A percentile compares a stretch with the other conserved stretches of the same genome.
Evolutionary conservation across 805 yeast genomes (phyloP).

Genomic region (Ogataea saltuana): DNA sequence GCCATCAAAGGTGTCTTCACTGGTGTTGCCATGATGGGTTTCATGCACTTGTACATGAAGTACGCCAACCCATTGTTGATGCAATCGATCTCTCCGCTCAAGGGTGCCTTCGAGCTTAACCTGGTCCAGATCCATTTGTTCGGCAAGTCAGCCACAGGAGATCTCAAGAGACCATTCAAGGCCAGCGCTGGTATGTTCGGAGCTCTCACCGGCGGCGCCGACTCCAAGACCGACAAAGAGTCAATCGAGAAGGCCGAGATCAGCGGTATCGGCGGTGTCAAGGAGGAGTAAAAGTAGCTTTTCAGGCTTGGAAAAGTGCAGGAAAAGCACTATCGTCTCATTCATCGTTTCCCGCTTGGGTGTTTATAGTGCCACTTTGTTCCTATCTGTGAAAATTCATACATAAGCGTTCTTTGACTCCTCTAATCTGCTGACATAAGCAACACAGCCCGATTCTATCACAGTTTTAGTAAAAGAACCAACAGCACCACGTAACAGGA

Average conservation of each 20-base stretch:
- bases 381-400: neutral
- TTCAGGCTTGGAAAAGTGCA: neutral
- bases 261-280: slow-evolving; percentile 84
- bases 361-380: slow-evolving; percentile 2
- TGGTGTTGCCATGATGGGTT: slow-evolving; percentile 93
- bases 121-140: slow-evolving; percentile 88
- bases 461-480: slow-evolving; percentile 49
- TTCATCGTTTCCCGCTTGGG: too few relatives aligned
- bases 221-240: slow-evolving; percentile 80
- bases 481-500: slow-evolving; percentile 52
- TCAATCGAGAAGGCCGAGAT: slow-evolving; percentile 81
- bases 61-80: slow-evolving; percentile 95
- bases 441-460: too few relatives aligned
- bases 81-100: slow-evolving; percentile 90
- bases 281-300: slow-evolving; percentile 61
- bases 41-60: slow-evolving; percentile 97
- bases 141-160: slow-evolving; percentile 81
- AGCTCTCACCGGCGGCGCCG: slow-evolving; percentile 40
- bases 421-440: too few relatives aligned
- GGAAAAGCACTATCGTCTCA: too few relatives aligned
- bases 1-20: slow-evolving; percentile 84
- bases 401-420: too few relatives aligned
- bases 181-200: slow-evolving; percentile 74
- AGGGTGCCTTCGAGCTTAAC: slow-evolving; percentile 86
- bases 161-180: slow-evolving; percentile 95